Base-by-base conservation (phyloP, 805 yeast genomes). In the Candida alai region DNA sequence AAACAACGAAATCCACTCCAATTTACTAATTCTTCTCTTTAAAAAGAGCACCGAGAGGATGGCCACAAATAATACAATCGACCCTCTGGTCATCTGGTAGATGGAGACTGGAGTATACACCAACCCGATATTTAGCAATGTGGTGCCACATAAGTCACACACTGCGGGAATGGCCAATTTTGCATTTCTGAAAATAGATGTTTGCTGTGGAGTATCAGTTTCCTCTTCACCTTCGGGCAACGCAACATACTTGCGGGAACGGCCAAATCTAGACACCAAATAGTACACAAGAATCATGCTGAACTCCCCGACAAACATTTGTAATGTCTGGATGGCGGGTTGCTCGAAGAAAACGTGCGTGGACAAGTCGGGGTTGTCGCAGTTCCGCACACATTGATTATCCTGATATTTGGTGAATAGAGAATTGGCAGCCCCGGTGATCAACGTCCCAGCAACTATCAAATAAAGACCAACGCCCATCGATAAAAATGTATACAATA, bases 11-110 rank as follows among this genome's bases (percentile, higher is more conserved):
- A 69, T 37, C 93, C 93, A 84, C 51, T 84, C 89, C 16, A 76
- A 51, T 39, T 73, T 68, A 7, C 78, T 63, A 30, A 84, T 76
- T 13, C 52, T 57, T 26, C 76, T 68, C 30, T 70, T 62, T 42
- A 84, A 68, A 48, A 83, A 81, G 1, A 79, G 18, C 24, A 80
- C 80, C 15, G 86, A 78, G 49, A 83, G 69, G 11, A 78, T 55
- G 1, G 89, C 94, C 16, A 84, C 94, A 58, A 82, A 83, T 26
- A 84, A 58, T 27, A 84, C 84, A 26, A 83, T 61, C 0, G 87
- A 74, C 2, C 94, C 93, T 43, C 94, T 65, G n/a, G 83, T 78
- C 94, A 84, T 84, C 54, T 84, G 94, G 55, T 83, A 84, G 32
- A 84, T 72, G 1, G 88, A 80, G 6, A 84, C 93, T 0, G 93